Evolutionary conservation across 495 filamentous ascomycete species (phyloP), one percentile per base, ranked within the genome.

Genomic region (Lineolata rhizophorae): DNA sequence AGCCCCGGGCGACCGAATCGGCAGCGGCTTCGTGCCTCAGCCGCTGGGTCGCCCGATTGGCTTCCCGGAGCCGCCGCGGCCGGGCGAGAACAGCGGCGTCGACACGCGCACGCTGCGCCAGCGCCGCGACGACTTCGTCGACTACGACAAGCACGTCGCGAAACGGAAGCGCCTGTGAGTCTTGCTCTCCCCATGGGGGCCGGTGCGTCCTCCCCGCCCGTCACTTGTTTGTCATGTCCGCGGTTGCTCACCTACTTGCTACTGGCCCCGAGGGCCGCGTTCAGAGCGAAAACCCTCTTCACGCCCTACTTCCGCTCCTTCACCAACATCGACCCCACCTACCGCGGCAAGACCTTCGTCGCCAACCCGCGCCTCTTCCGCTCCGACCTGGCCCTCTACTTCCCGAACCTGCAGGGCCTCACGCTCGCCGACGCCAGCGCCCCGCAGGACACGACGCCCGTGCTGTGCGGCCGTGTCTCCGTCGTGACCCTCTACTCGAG

Each of bases 281-380:
- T n/a, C n/a, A n/a, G n/a, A n/a, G n/a, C n/a, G n/a, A n/a, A n/a
- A n/a, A 25, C 9, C 29, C 18, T 27, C 30, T 11, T 8, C 18
- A 30, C 33, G 10, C 5, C 81, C 16, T 95, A 95, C 50, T 95
- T 91, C 62, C 72, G 78, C 43, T 83, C 95, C 65, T 90, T 79
- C 74, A 62, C 62, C 32, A 80, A 80, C 51, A 62, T 94, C 56
- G 63, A 70, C 3, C n/a, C n/a, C n/a, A 65, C 75, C 45, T 64
- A 76, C 54, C 64, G 80, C 38, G 87, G 87, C 44, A 95, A 95
- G 51, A 76, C 76, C 20, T 95, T 93, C 55, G 46, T 76, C 12
- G 70, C 84, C 5, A 81, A 81, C 21, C 62, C 71, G 2, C 60
- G 67, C 3, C 58, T 81, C 20, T 93, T 94, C 60, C 69, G 67